Evolutionary conservation across 176 grass and related monocot species (phyloP).

Genomic region (Echinochloa phyllopogon): DNA sequence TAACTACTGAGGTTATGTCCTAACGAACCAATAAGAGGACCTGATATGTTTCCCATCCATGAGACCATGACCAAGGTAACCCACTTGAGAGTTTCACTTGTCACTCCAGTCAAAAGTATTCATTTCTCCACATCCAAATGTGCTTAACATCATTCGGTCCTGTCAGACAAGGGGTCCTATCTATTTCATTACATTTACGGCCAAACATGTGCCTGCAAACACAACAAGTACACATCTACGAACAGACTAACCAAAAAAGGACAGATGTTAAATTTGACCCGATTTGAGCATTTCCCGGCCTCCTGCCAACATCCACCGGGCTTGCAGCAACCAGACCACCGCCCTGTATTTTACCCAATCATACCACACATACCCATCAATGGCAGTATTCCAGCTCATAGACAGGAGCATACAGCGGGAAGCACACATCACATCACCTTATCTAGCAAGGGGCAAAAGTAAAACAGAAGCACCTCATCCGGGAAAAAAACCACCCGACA

Average conservation of each 20-base stretch:
- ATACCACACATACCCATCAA: not conserved
- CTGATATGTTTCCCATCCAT: not conserved
- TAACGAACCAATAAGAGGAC: not conserved
- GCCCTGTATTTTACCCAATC: not conserved
- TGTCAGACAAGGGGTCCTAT: not conserved
- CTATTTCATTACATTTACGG: slow-evolving; percentile 26
- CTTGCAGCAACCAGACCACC: slow-evolving; percentile 34
- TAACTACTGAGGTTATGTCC: slow-evolving; percentile 7
- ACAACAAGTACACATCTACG: slow-evolving; percentile 1
- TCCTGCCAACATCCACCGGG: not conserved
- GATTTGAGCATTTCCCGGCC: not conserved
- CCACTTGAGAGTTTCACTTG: slow-evolving; percentile 13
- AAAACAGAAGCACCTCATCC: slow-evolving; percentile 31
- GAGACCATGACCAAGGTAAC: slow-evolving; percentile 9
- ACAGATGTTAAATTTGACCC: slow-evolving; percentile 10
- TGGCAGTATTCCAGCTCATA: slow-evolving; percentile 22
- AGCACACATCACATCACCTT: slow-evolving; percentile 27
- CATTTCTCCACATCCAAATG: not conserved
- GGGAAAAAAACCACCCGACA: slow-evolving; percentile 31
- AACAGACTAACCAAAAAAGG: not conserved
- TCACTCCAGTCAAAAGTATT: not conserved
- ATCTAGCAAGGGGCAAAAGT: slow-evolving; percentile 29
- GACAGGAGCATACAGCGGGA: slow-evolving; percentile 18
- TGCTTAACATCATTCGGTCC: not conserved
- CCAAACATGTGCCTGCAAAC: not conserved